A percentile compares a stretch with the other conserved stretches of the same genome.
phyloP scores from a whole-genome alignment of 2,329 filamentous ascomycete species.

The Ceratocystiopsis brevicomis region DNA sequence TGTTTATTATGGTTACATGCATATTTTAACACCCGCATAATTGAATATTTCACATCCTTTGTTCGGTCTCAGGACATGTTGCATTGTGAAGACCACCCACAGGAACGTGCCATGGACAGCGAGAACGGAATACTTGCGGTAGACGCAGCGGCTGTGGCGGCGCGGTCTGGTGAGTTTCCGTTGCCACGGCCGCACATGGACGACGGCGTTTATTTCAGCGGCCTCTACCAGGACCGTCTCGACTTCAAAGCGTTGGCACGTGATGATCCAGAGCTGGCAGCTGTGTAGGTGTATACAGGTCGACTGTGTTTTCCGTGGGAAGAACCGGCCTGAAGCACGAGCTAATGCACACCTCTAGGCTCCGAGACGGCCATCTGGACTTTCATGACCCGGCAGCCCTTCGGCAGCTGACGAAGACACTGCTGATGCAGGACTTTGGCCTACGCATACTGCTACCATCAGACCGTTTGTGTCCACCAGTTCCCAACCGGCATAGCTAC shows the following conservation, averaged over 20 bases:
- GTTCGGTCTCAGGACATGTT: too few relatives aligned
- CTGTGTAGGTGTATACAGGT: slow-evolving; percentile 16
- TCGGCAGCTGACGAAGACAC: slow-evolving; percentile 61
- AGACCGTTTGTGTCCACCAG: slow-evolving; percentile 72
- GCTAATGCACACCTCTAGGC: slow-evolving; percentile 10
- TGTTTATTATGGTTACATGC: too few relatives aligned
- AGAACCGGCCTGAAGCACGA: background rate
- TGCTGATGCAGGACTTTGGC: slow-evolving; percentile 59
- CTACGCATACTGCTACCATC: slow-evolving; percentile 51
- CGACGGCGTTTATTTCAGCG: slow-evolving; percentile 12
- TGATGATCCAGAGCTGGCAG: slow-evolving; percentile 23
- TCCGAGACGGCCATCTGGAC: slow-evolving; percentile 40
- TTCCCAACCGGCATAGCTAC: slow-evolving; percentile 67
- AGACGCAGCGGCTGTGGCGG: too few relatives aligned
- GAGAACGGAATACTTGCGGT: too few relatives aligned
- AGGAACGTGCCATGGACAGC: too few relatives aligned
- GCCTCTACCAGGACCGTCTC: slow-evolving; percentile 22
- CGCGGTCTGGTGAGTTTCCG: too few relatives aligned
- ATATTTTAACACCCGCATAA: too few relatives aligned
- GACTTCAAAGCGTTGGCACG: slow-evolving; percentile 25
- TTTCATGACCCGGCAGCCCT: slow-evolving; percentile 64
- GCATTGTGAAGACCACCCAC: too few relatives aligned
- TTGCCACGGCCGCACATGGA: too few relatives aligned
- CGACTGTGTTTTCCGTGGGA: too few relatives aligned
- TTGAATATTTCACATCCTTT: too few relatives aligned